Percentiles rank a stretch among this genome's conserved stretches.
Evolutionary conservation across 1,284 basidiomycete species (phyloP).

Genomic region (Naganishia sp.): DNA sequence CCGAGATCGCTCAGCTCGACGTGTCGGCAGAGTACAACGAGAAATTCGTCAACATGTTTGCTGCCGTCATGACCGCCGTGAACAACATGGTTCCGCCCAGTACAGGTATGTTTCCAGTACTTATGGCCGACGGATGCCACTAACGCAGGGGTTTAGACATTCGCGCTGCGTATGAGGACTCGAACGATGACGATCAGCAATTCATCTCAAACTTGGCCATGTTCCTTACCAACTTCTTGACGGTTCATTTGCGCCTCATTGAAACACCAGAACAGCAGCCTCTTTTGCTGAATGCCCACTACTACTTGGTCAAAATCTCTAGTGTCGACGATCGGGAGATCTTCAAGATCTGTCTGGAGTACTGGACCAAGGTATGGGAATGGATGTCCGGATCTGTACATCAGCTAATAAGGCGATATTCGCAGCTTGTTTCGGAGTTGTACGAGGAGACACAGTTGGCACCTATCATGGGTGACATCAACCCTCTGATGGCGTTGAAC

Average conservation of each 20-base stretch:
- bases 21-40: conserved; percentile 98
- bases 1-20: conserved; percentile 92
- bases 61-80: conserved; percentile 95
- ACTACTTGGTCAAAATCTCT: conserved; percentile 98
- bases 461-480: conserved; percentile 84
- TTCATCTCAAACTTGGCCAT: conserved; percentile 95
- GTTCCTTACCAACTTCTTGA: conserved; percentile 96
- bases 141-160: conserved; percentile 60
- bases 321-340: conserved; percentile 98
- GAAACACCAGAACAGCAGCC: conserved; percentile 91
- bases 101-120: conserved; percentile 60
- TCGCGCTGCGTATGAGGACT: conserved; percentile 85
- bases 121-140: not conserved
- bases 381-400: not conserved
- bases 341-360: conserved; percentile 99
- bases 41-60: conserved; percentile 97
- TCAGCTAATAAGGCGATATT: too few relatives aligned
- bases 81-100: conserved; percentile 97
- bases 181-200: conserved; percentile 92
- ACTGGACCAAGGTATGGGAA: conserved; percentile 75
- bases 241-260: conserved; percentile 84
- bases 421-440: conserved; percentile 87
- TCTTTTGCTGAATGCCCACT: conserved; percentile 90
- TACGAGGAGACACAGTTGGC: conserved; percentile 88
- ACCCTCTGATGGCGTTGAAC: conserved; percentile 89